Base-by-base conservation (phyloP, 2,329 filamentous ascomycete species). In the Fusarium sp. region DNA sequence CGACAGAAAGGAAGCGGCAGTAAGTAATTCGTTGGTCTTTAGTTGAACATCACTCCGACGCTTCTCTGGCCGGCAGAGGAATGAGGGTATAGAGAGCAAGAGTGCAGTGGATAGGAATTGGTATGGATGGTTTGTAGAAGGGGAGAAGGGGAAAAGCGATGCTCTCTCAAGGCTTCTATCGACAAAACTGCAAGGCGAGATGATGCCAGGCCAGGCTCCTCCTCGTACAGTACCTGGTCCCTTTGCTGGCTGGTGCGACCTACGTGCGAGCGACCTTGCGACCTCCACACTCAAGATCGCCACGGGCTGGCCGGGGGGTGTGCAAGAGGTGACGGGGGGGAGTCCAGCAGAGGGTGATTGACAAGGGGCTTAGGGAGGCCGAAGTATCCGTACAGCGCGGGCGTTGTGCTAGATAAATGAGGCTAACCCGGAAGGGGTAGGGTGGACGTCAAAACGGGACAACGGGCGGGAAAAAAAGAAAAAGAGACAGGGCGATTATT, bases 1-100 rank as follows among this genome's bases (percentile, higher is more conserved):
- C 71, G 75, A 69, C 47, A 78, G 71, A 45, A 76, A 69, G 47
- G 61, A 76, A 67, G 57, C 29, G 69, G 56, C 38, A 71, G 62
- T 37, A 35, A 37, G 54, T 24, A 37, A 52, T 54, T 60, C 37
- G 52, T 47, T 10, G 22, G 42, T 62, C 71, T 71, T 71, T 76
- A 80, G 71, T 76, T 74, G 69, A 70, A 71, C 79, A 81, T 79
- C 58, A 79, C 78, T 75, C 62, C 69, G 50, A 70, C 54, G 69
- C 62, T 73, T 77, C 72, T 79, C 77, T 76, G 77, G 64, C 75
- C 78, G 75, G 77, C 76, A 79, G 78, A 79, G 74, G 61, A 47
- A 70, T 67, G 56, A 62, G 66, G 64, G 27, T 37, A 38, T 52
- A 34, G 59, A 57, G 38, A 71, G 61, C 58, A 62, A 64, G 60